Evolutionary conservation across 1,139 yeast species (phyloP), one percentile per base, ranked within the genome.

Genomic region (Spathaspora jeffriesii): DNA sequence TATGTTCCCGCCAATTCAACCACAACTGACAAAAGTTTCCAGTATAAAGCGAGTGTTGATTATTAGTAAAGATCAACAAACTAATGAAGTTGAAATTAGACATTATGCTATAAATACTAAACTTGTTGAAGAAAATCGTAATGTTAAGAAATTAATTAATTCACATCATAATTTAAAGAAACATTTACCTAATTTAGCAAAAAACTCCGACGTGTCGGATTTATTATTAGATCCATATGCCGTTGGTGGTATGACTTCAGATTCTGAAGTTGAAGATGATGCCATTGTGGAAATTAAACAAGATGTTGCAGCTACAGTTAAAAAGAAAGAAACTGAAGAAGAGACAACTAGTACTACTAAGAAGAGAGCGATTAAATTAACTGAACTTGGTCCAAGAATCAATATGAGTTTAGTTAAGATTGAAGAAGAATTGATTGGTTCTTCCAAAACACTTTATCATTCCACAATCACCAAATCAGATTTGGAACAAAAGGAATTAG

Each of bases 371-470:
- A 89, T 95, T 56, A 91, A 91, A 63, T 76, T 95, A 50, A 88
- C 93, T 1, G 99, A 95, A 67, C 73, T 92, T 48, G 99, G 99
- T 0, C 99, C 99, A 32, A 79, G 99, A 55, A 68, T 95, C 66
- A 83, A 81, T 56, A 73, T 95, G 68, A 73, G 82, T 44, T 73
- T 93, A 52, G 73, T 87, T 48, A 95, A 95, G 70, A 88, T 95
- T 50, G 98, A 93, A 67, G 98, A 93, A 63, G 97, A 96, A 15
- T 81, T 92, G 43, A 73, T 81, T 4, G 99, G 99, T 43, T 61
- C 76, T 5, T 70, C 76, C 25, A 91, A 90, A 70, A 89, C 95
- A 15, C 67, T 95, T 52, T 89, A 87, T 67, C 99, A 95, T 63
- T 77, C 89, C 39, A 76, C 72, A 46, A 73, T 89, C 49, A 70